Evolutionary conservation across 371 early-diverging fungal genomes (phyloP).

Genomic region (Encephalitozoon intestinalis): DNA sequence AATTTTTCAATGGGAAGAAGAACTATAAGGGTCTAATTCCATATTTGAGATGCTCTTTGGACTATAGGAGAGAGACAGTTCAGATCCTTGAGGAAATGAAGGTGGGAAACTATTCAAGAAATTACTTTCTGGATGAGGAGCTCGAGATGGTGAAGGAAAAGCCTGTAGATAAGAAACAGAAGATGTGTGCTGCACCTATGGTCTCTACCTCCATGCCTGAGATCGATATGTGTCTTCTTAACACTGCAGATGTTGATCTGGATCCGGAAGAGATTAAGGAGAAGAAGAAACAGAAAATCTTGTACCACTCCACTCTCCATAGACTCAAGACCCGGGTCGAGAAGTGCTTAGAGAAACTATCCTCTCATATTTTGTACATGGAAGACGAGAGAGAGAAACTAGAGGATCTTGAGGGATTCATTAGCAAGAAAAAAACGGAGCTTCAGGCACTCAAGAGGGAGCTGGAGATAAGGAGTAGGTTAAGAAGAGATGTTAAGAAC

Average conservation of each 20-base stretch:
- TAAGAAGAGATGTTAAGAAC: constrained; percentile 56
- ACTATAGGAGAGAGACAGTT: constrained; percentile 47
- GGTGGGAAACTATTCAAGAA: constrained; percentile 27
- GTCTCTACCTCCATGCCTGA: neutral
- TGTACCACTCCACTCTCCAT: constrained; percentile 55
- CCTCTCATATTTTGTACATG: constrained; percentile 12
- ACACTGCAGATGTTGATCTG: constrained; percentile 21
- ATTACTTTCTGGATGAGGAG: constrained; percentile 24
- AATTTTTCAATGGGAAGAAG: constrained; percentile 38
- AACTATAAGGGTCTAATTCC: constrained; percentile 34
- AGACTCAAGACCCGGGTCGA: constrained; percentile 50
- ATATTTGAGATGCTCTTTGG: constrained; percentile 32
- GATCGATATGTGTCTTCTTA: constrained; percentile 22
- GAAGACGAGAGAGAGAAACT: constrained; percentile 48
- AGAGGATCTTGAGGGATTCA: constrained; percentile 32
- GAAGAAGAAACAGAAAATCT: constrained; percentile 26
- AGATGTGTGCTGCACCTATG: neutral
- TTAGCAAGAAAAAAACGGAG: constrained; percentile 44
- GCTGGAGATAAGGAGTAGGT: constrained; percentile 47
- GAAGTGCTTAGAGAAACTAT: constrained; percentile 43
- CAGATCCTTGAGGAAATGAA: constrained; percentile 47
- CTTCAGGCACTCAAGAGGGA: constrained; percentile 44
- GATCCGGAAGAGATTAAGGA: constrained; percentile 33
- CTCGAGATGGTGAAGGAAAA: neutral
- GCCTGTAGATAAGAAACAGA: neutral